Percentiles rank a stretch among this genome's conserved stretches.
phyloP scores from a whole-genome alignment of 305 asterid species.

The Rubia peregrina region DNA sequence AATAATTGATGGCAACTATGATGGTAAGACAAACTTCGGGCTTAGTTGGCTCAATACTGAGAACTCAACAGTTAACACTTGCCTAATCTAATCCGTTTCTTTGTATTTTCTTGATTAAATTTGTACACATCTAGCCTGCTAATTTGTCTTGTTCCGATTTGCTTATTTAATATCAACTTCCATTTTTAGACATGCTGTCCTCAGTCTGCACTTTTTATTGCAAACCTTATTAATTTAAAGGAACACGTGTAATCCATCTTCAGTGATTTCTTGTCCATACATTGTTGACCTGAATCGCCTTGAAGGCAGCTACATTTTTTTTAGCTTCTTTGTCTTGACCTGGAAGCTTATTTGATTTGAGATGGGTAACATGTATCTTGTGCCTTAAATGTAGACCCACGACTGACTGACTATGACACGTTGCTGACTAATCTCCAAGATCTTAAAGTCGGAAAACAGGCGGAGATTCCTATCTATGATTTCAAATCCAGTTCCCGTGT shows the following conservation, averaged over 20 bases:
- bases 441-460: slow-evolving; percentile 65
- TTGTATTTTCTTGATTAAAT: background rate
- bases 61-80: background rate
- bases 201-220: background rate
- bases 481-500: slow-evolving; percentile 94
- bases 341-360: background rate
- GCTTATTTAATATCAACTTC: background rate
- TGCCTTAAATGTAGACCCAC: slow-evolving; percentile 69
- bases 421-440: slow-evolving; percentile 79
- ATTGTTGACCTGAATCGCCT: background rate
- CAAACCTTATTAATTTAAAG: background rate
- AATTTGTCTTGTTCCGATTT: background rate
- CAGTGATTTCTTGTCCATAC: background rate
- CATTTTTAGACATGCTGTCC: background rate
- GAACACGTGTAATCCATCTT: background rate
- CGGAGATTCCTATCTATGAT: slow-evolving; percentile 87
- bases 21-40: slow-evolving; percentile 44
- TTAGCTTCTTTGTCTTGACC: background rate
- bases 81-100: background rate
- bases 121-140: background rate
- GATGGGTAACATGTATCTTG: background rate
- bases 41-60: slow-evolving; percentile 9
- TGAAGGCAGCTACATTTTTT: background rate
- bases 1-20: slow-evolving; percentile 90
- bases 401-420: slow-evolving; percentile 95